Evolutionary conservation across 1,284 basidiomycete species (phyloP), one percentile per base, ranked within the genome.

Genomic region (Moesziomyces parantarcticus): DNA sequence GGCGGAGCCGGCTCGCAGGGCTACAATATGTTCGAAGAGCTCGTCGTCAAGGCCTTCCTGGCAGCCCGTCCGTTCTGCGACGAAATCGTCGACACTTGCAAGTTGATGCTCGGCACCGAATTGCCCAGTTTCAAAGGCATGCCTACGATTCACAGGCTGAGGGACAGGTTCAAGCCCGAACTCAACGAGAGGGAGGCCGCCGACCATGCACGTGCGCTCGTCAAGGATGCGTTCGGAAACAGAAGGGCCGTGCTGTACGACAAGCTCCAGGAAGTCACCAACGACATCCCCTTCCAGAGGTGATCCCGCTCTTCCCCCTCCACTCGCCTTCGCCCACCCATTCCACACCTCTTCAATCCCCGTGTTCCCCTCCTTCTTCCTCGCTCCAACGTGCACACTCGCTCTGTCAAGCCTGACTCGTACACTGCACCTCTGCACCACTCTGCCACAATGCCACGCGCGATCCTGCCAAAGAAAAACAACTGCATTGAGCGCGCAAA

Each of bases 81-180:
- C 51, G 92, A 97, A 81, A 89, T 99, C 34, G 89, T 96, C 69
- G 90, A 91, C 78, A 90, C 93, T 4, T 92, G 93, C 8, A 90
- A 91, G 61, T 87, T 99, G 52, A 99, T 99, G 97, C 88, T 97
- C 25, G 94, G 92, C 29, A 96, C 96, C 3, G 92, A 91, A 20
- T 86, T 99, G 50, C 96, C 97, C 1, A 94, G 92, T 13, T 99
- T 98, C 89, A 99, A 98, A 84, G 97, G 96, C 40, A 92, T 97
- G 82, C 87, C 88, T 0, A 79, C 75, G 11, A 96, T 99, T 82
- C 89, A 89, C 76, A 87, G 96, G 42, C 86, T 99, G 44, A 88
- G 89, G 57, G 93, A 96, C 60, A 88, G 97, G 29, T 99, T 98
- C 85, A 91, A 89, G 57, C 88, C 92, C 18, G 88, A 91, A 21